Base-by-base conservation (phyloP, 371 early-diverging fungal genomes). In the Lichtheimia ornata region DNA sequence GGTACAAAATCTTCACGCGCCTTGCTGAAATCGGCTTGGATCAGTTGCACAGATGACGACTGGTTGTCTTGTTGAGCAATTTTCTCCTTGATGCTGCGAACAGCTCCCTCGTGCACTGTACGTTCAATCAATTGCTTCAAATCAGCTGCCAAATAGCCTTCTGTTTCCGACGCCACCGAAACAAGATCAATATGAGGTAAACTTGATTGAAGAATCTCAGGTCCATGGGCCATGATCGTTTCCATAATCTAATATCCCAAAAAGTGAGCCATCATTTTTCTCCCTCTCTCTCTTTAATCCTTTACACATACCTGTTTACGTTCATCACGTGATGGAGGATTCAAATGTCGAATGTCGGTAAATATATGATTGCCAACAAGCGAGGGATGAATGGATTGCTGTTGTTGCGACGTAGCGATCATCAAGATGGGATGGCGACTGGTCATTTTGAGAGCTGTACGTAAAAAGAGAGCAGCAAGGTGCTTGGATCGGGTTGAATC, bases 91-190 rank as follows among this genome's bases (percentile, higher is more conserved):
- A 86, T 83, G 47, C 77, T 79, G 24, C 94, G 84, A 41, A 93
- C 83, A 2, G 92, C 88, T 5, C 91, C 89, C 63, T 91, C 92
- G 53, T 94, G 94, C 2, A 88, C 84, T 0, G 96, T 88, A 5
- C 96, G 85, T 56, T 93, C 90, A 27, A 92, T 75, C 51, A 95
- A 81, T 0, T 89, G 84, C 55, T 87, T 81, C 20, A 96, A 73
- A 73, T 96, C 97, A 0, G 90, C 85, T 5, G 96, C 93, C 18
- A 90, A 71, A 65, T 92, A 96, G 0, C 97, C 96, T 73, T 97
- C 97, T 1, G 96, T 95, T 64, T 84, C 77, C 40, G 90, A 86
- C 2, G 94, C 90, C 0, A 94, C 79, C 0, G 84, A 81, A 2
- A 87, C 84, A 42, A 93, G 72, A 66, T 93, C 91, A 28, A 94